Conservation (phyloP, 192 early-diverging fungal species). For the Gamsiella multidivaricata region DNA sequence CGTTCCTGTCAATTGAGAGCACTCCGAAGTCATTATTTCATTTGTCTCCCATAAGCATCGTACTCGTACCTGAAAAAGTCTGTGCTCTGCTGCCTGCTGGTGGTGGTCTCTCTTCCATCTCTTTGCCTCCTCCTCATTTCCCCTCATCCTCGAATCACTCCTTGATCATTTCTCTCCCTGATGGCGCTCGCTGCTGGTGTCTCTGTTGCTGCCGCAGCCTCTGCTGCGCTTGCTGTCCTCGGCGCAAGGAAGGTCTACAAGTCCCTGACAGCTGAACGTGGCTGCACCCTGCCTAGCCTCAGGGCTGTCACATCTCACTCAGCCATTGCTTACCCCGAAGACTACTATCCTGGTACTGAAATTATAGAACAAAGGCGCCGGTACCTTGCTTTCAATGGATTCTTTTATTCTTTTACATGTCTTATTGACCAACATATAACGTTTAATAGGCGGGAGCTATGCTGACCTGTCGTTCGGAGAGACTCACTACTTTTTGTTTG, state of each 20-base stretch:
- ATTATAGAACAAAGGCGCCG: too few species aligned
- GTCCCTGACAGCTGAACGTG: slow-evolving; percentile 24
- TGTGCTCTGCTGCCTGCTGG: too few species aligned
- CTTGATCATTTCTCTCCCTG: slow-evolving; percentile 1
- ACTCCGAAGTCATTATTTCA: too few species aligned
- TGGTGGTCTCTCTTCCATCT: too few species aligned
- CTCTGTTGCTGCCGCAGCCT: slow-evolving; percentile 12
- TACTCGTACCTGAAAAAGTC: too few species aligned
- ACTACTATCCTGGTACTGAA: slow-evolving; percentile 51
- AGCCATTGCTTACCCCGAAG: slow-evolving; percentile 33
- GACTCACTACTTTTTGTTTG: slow-evolving; percentile 52
- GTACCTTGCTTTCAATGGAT: neutral
- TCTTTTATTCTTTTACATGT: neutral
- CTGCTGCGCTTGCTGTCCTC: slow-evolving; percentile 8
- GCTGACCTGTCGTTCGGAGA: slow-evolving; percentile 42
- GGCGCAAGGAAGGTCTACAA: slow-evolving; percentile 18
- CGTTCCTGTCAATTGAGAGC: too few species aligned
- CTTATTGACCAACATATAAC: neutral
- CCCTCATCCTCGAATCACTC: slow-evolving; percentile 10
- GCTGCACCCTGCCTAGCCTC: slow-evolving; percentile 21
- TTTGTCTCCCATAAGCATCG: too few species aligned
- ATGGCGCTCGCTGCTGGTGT: too few species aligned
- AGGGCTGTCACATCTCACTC: neutral
- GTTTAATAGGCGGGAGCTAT: slow-evolving; percentile 37
- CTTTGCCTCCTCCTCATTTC: neutral